Base-by-base conservation (phyloP, 768 basidiomycete species). In the Amanita exitialis region DNA sequence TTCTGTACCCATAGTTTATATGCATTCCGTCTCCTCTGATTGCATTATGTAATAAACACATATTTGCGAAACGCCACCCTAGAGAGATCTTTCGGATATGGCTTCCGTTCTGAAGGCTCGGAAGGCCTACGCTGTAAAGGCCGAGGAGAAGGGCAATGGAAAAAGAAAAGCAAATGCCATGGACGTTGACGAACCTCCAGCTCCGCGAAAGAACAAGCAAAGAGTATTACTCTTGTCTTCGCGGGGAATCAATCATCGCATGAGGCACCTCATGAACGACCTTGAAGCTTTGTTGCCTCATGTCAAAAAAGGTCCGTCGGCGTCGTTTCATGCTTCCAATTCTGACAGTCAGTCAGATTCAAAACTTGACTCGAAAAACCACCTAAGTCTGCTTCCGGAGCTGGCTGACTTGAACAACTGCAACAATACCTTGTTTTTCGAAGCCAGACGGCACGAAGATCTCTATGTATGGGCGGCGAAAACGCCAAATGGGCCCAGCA, bases 211-310 rank as follows among this genome's bases (percentile, higher is more conserved):
- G 66, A 94, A 97, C 73, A 96, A 92, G 77, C 95, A 99, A 73
- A 81, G 94, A 55, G 94, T 97, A 5, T 72, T 99, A 48, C 64
- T 98, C 59, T 79, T 97, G 45, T 91, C 88, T 37, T 98, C 95
- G 45, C 77, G 96, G 52, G 96, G 96, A 47, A 78, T 97, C 50
- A 97, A 92, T 16, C 88, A 94, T 66, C 80, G 96, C 23, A 97
- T 97, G 93, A 73, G 96, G 56, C 96, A 99, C 66, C 73, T 99
- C 53, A 93, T 97, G 91, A 88, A 84, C 58, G 96, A 99, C 65
- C 62, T 99, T 48, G 90, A 94, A 64, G 80, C 76, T 0, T 70
- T 99, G 25, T 66, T 99, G 8, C 96, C 96, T 4, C 96, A 99
- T 66, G 79, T 89, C 3, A 99, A 98, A 73, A 98, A 96, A 75